These are phyloP conservation scores for Mycena sp. DNA, from an alignment of 1,284 basidiomycete species.

Conservation along the genomic window DNA sequence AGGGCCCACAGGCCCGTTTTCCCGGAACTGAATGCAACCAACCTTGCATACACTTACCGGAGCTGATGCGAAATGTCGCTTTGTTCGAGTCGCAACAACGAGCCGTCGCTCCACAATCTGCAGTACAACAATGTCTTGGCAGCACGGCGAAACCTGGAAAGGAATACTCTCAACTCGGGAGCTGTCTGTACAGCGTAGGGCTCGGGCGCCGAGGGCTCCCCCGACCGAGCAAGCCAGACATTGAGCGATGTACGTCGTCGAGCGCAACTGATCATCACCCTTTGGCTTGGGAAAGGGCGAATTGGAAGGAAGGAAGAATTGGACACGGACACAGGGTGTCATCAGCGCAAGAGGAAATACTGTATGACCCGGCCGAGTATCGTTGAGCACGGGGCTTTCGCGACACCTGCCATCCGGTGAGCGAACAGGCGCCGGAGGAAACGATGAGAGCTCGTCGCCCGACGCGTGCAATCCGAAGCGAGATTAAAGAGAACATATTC, in stretches of 20 bases:
- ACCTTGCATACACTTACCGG: background rate
- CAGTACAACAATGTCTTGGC: background rate
- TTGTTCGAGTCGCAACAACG: no score
- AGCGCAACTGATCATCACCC: conserved; percentile 24
- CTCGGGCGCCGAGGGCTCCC: background rate
- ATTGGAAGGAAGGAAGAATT: background rate
- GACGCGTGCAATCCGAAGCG: background rate
- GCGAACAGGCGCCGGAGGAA: conserved; percentile 21
- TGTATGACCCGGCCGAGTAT: conserved; percentile 29
- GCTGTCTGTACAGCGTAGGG: background rate
- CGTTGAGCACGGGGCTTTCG: conserved; percentile 26
- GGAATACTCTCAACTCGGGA: background rate
- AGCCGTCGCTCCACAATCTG: background rate
- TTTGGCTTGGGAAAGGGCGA: conserved; percentile 3
- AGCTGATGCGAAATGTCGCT: background rate
- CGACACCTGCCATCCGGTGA: conserved; percentile 27
- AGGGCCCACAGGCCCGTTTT: background rate
- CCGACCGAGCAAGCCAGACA: conserved; percentile 12
- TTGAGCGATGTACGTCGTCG: conserved; percentile 10
- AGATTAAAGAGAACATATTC: no score
- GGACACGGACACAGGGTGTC: conserved; percentile 1
- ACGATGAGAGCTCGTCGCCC: background rate
- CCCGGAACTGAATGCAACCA: conserved; percentile 11
- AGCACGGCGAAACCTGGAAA: background rate
- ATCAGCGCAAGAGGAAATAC: conserved; percentile 7